Evolutionary conservation across 2,329 filamentous ascomycete species (phyloP).

Genomic region (Trichoderma aggressivum): DNA sequence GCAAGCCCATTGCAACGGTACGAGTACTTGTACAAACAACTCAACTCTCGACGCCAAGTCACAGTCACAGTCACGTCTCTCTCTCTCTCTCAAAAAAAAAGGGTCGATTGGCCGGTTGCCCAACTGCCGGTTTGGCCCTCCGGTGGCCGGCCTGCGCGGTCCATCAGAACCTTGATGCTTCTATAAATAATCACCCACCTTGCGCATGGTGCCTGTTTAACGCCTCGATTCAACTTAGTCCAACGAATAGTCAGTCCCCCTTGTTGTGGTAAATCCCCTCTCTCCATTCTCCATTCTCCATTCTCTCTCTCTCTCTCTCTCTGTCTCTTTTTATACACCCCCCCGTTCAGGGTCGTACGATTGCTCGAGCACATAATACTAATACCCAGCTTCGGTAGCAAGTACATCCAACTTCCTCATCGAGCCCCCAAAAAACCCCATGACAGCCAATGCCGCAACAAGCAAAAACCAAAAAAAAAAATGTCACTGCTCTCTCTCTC

Average conservation of each 20-base stretch:
- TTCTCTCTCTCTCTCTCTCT: neutral
- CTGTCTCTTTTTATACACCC: neutral
- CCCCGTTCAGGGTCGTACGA: neutral
- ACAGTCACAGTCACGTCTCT: neutral
- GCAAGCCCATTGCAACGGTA: neutral
- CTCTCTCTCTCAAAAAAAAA: neutral
- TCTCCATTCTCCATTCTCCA: neutral
- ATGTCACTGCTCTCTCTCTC: neutral
- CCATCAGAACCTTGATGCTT: slow-evolving; percentile 12
- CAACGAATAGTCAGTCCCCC: neutral
- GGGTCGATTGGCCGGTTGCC: neutral
- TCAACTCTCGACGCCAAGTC: neutral
- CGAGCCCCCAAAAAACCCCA: neutral
- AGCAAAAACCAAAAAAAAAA: neutral
- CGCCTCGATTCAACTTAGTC: neutral
- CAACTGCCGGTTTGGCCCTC: slow-evolving; percentile 7
- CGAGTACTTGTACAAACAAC: neutral
- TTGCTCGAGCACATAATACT: neutral
- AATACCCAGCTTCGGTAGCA: neutral
- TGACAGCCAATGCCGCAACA: neutral
- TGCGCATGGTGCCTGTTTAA: neutral
- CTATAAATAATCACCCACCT: slow-evolving; percentile 4
- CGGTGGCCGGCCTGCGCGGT: neutral
- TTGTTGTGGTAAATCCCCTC: neutral
- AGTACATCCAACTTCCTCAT: neutral